Evolutionary conservation across 176 grass and related monocot species (phyloP), one percentile per base, ranked within the genome.

Genomic region (Ensete ventricosum): DNA sequence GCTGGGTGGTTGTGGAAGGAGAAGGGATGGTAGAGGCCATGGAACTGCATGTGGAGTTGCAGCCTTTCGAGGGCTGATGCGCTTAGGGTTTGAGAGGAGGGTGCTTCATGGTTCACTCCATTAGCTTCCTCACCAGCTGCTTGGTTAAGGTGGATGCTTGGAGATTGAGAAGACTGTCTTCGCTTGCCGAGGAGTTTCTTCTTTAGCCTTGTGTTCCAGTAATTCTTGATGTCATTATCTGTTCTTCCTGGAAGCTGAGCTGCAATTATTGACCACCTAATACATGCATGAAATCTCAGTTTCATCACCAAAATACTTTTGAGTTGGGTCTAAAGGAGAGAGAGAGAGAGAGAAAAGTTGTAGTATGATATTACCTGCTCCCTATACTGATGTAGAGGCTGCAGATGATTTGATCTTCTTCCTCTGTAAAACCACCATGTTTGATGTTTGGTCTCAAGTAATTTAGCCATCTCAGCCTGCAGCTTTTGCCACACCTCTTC

Each of bases 301-400:
- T 43, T 43, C 3, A 43, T 6, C 34, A 43, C 34, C 34, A 4
- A 43, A 43, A 43, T 43, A 43, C 34, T 43, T 43, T 43, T 43
- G 34, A 43, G 34, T 43, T 43, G 34, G 34, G 3, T 43, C 34
- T 68, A 21, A 50, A 67, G 24, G 11, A 64, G 69, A 48, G 60
- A 77, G 72, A 23, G 50, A 29, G 17, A 55, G 53, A 14, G 12
- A 55, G 11, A 65, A 49, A 50, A 67, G 52, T 73, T 72, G 9
- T 14, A 9, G 50, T 53, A 73, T 55, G 55, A 59, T 53, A 6
- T 63, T 63, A 92, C 92, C 92, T 96, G 92, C 92, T 92, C 67
- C 92, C 92, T 17, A 96, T 96, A 76, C 92, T 96, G 81, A 96
- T 92, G 89, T 96, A 96, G 72, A 96, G 92, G 72, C 73, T 92